Percentiles rank a stretch among this genome's conserved stretches.
Conservation (phyloP, 495 filamentous ascomycete species). For the Neurospora sp. region DNA sequence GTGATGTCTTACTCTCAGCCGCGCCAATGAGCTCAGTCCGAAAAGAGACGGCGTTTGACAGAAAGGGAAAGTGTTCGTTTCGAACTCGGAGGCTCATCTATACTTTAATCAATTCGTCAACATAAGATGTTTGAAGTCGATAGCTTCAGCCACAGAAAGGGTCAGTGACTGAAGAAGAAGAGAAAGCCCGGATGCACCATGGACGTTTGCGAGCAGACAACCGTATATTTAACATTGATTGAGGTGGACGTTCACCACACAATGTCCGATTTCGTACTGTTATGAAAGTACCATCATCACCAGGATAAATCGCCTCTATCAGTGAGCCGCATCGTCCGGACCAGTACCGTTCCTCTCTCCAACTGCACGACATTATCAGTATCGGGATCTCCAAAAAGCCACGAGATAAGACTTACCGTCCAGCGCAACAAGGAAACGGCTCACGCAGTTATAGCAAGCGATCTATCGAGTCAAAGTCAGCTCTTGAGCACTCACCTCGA, state of each 20-base stretch:
- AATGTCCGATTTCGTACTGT: not conserved
- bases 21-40: not conserved
- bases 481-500: too few relatives aligned
- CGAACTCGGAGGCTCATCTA: not conserved
- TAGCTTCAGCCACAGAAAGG: not conserved
- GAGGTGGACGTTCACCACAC: not conserved
- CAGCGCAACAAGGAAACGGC: slow-evolving; percentile 71
- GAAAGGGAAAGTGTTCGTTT: not conserved
- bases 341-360: slow-evolving; percentile 39
- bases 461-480: slow-evolving; percentile 15
- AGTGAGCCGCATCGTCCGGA: slow-evolving; percentile 24
- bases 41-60: not conserved
- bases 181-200: not conserved
- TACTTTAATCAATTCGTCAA: not conserved
- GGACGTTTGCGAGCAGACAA: not conserved
- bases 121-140: not conserved
- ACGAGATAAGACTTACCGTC: slow-evolving; percentile 49
- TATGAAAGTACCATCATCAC: not conserved
- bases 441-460: slow-evolving; percentile 82
- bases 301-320: not conserved
- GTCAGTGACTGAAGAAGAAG: not conserved
- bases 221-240: not conserved
- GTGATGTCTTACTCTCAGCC: not conserved
- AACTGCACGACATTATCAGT: slow-evolving; percentile 22
- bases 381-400: not conserved